Conservation (phyloP, 2,329 filamentous ascomycete genomes). For the Paecilomyces sp. region DNA sequence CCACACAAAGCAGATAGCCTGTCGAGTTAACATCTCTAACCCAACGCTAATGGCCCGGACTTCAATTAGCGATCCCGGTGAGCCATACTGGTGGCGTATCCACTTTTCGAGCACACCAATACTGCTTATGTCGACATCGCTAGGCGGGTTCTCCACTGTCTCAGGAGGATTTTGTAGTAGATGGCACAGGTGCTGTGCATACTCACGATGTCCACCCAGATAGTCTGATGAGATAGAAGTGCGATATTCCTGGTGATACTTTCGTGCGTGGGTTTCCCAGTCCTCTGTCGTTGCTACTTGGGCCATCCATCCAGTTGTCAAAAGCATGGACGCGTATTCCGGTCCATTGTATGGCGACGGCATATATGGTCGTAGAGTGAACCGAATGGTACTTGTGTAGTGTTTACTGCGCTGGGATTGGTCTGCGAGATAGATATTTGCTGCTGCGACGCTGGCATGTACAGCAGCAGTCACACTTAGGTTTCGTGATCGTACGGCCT, state of each 20-base stretch:
- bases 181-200: constrained; percentile 15
- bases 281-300: constrained; percentile 5
- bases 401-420: constrained; percentile 10
- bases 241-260: constrained; percentile 14
- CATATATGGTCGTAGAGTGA: constrained; percentile 19
- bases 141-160: constrained; percentile 14
- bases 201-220: constrained; percentile 18
- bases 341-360: constrained; percentile 18
- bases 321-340: constrained; percentile 11
- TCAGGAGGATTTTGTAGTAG: constrained; percentile 13
- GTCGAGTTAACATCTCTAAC: constrained; percentile 23
- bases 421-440: constrained; percentile 17
- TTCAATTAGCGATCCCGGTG: constrained; percentile 10
- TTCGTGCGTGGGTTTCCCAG: constrained; percentile 8
- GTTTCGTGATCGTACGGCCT: constrained; percentile 7
- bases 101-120: constrained; percentile 9
- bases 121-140: constrained; percentile 20
- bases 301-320: constrained; percentile 9
- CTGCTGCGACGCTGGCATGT: constrained; percentile 22
- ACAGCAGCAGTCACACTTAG: constrained; percentile 22
- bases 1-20: constrained; percentile 21
- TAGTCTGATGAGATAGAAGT: constrained; percentile 12
- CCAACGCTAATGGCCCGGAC: constrained; percentile 21
- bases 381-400: constrained; percentile 24
- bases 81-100: constrained; percentile 16